These are phyloP conservation scores for Trichosanthes cucumerina DNA, from an alignment of 306 rosid species.

Conservation along the genomic window DNA sequence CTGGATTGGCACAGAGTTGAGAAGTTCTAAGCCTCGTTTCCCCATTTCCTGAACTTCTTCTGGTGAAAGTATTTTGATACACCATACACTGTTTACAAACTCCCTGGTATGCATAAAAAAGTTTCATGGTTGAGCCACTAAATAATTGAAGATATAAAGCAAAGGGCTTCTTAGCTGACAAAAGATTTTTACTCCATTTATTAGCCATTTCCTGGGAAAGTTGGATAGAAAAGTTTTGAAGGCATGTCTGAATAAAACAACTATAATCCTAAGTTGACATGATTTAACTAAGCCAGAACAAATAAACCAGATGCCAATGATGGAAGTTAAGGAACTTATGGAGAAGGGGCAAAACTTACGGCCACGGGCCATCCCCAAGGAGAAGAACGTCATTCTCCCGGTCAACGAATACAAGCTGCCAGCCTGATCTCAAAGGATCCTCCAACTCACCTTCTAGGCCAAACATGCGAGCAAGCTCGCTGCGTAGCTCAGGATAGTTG, in stretches of 20 bases:
- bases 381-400: slow-evolving; percentile 93
- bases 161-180: not conserved
- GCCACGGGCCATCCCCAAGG: slow-evolving; percentile 72
- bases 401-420: slow-evolving; percentile 99
- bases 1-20: slow-evolving; percentile 65
- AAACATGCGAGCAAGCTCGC: slow-evolving; percentile 85
- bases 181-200: not conserved
- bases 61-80: slow-evolving; percentile 89
- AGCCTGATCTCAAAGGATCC: slow-evolving; percentile 98
- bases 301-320: not conserved
- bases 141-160: not conserved
- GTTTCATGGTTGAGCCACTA: not conserved
- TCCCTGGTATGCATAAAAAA: slow-evolving; percentile 46
- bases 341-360: slow-evolving; percentile 26
- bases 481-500: slow-evolving; percentile 73
- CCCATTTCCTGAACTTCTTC: slow-evolving; percentile 95
- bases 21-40: slow-evolving; percentile 60
- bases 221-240: not conserved
- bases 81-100: slow-evolving; percentile 89
- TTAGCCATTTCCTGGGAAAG: not conserved
- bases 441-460: slow-evolving; percentile 78
- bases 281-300: not conserved
- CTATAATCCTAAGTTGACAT: not conserved
- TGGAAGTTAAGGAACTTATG: not conserved
- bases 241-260: not conserved